Percentiles rank a stretch among this genome's conserved stretches.
These are phyloP conservation scores for Emmonsia crescens DNA, from an alignment of 2,329 filamentous ascomycete genomes.

Conservation along the genomic window DNA sequence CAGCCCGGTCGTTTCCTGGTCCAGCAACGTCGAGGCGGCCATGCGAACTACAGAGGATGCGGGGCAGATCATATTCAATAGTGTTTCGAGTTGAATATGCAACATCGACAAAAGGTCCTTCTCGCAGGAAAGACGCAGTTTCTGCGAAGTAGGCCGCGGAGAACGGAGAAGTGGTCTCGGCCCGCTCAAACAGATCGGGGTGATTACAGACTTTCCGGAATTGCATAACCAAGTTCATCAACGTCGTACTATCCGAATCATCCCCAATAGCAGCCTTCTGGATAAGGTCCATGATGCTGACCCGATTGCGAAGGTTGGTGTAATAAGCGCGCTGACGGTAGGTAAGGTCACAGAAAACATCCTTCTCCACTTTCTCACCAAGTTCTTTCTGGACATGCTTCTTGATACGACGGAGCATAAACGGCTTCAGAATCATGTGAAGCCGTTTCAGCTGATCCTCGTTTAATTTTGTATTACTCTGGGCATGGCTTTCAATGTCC, in stretches of 20 bases:
- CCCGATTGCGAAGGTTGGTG: slow-evolving; percentile 83
- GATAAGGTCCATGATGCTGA: slow-evolving; percentile 96
- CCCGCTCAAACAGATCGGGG: slow-evolving; percentile 90
- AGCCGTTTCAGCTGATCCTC: slow-evolving; percentile 93
- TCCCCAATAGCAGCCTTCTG: slow-evolving; percentile 93
- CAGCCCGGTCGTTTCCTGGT: slow-evolving; percentile 60
- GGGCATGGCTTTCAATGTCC: slow-evolving; percentile 87
- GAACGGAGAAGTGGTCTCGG: slow-evolving; percentile 79
- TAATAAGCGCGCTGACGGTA: slow-evolving; percentile 95
- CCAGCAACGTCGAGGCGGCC: slow-evolving; percentile 67
- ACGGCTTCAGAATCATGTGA: slow-evolving; percentile 98
- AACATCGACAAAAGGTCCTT: slow-evolving; percentile 68
- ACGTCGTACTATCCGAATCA: slow-evolving; percentile 83
- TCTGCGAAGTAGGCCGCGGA: slow-evolving; percentile 82
- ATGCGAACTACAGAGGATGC: slow-evolving; percentile 67
- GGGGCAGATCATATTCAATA: slow-evolving; percentile 75
- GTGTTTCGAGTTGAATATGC: slow-evolving; percentile 78
- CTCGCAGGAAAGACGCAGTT: slow-evolving; percentile 86
- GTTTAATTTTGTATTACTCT: slow-evolving; percentile 98
- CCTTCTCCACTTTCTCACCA: slow-evolving; percentile 94
- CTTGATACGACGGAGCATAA: slow-evolving; percentile 99
- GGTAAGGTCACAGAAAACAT: slow-evolving; percentile 92
- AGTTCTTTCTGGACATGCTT: slow-evolving; percentile 99
- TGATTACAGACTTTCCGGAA: slow-evolving; percentile 99
- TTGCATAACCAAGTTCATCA: slow-evolving; percentile 99